These are phyloP conservation scores for Aspergillus intermedius DNA, from an alignment of 2,329 filamentous ascomycete genomes.

Conservation along the genomic window DNA sequence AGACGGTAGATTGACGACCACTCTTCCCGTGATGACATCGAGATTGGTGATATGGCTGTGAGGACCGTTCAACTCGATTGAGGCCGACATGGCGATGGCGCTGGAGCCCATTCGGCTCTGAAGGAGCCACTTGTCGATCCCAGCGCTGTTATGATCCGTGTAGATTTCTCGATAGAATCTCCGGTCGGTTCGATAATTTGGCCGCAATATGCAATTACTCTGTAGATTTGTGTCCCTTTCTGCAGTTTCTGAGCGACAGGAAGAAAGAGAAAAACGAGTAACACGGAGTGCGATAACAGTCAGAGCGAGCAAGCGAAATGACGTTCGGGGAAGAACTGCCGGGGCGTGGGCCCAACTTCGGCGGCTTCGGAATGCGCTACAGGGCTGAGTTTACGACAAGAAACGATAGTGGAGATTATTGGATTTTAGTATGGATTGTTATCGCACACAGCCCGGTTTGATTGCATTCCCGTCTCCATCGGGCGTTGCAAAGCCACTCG, in stretches of 20 bases:
- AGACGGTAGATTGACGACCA: conserved; percentile 35
- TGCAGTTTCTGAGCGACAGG: too few relatives aligned
- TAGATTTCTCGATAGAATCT: background rate
- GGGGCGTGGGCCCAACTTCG: too few relatives aligned
- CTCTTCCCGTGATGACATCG: conserved; percentile 41
- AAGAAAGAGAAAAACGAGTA: too few relatives aligned
- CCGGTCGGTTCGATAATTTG: background rate
- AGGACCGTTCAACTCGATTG: conserved; percentile 38
- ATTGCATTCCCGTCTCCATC: background rate
- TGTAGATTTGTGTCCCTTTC: background rate
- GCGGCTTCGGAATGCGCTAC: too few relatives aligned
- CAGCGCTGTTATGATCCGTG: background rate
- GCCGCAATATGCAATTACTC: background rate
- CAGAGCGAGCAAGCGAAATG: too few relatives aligned
- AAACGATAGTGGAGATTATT: background rate
- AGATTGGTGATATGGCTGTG: conserved; percentile 44
- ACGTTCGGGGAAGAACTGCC: too few relatives aligned
- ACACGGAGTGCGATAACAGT: too few relatives aligned
- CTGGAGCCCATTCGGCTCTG: conserved; percentile 1
- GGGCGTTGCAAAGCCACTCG: background rate
- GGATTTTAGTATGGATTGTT: too few relatives aligned
- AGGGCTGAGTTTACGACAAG: background rate
- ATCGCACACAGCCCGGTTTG: background rate
- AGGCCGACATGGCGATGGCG: conserved; percentile 38
- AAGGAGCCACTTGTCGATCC: background rate